Base-by-base conservation (phyloP, 768 basidiomycete species). In the Lactarius sanguifluus region DNA sequence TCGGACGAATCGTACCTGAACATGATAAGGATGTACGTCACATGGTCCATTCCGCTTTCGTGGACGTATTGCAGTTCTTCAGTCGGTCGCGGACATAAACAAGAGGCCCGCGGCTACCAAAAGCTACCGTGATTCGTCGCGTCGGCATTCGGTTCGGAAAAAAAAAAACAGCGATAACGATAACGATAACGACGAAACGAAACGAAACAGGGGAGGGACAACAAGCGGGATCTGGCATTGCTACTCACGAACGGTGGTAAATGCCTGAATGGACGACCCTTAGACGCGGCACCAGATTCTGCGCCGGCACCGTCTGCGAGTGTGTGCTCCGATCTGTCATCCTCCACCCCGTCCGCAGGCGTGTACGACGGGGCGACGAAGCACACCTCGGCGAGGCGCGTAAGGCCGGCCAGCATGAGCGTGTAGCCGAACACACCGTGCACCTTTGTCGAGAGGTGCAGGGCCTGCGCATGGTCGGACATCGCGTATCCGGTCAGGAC, bases 401-500 rank as follows among this genome's bases (percentile, higher is more conserved):
- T 76, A 18, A 89, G 64, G 23, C 93, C 96, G 7, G 94, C 96
- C 1, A 88, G 80, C 82, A 94, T 92, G 30, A 98, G 83, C 0
- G 90, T 89, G 69, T 85, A 82, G n/a, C 95, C 95, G 69, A 96
- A 96, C 66, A 88, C 81, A 0, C 83, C 81, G 72, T 96, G 94
- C 3, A 96, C 89, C 89, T 92, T 70, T 1, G 93, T 92, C 1
- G 93, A 93, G 45, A 96, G 80, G 86, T 87, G 88, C 58, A 94
- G 81, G 5, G 85, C 86, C 78, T 98, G 95, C 0, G 85, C 85
- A 70, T 97, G 95, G 54, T 92, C 87, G 0, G 91, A 90, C 91
- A 97, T 96, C 0, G 89, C 94, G 88, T 91, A 96, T 7, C 96
- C 96, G 0, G 96, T 97, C 65, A 97, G 80, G 65, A 94, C 87